Conservation (phyloP, 805 yeast species). For the Spathaspora girioi region DNA sequence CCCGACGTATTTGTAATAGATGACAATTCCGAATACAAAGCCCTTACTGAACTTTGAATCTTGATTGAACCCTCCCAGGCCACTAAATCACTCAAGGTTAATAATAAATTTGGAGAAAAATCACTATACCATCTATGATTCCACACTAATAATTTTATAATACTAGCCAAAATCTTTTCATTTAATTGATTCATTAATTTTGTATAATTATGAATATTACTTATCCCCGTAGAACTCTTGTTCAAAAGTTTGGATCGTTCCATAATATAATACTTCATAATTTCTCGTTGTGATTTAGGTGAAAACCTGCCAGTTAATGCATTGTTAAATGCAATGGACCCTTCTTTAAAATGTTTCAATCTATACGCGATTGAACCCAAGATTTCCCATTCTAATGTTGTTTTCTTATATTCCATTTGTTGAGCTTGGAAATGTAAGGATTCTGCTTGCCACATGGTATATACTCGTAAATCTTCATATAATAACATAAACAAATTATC, state of each 20-base stretch:
- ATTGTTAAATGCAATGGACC: conserved; percentile 74
- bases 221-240: conserved; percentile 18
- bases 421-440: conserved; percentile 85
- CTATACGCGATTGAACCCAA: conserved; percentile 84
- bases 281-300: conserved; percentile 70
- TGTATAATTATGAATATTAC: conserved; percentile 26
- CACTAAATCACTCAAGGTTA: conserved; percentile 56
- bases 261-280: conserved; percentile 60
- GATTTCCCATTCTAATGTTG: conserved; percentile 88
- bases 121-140: conserved; percentile 96
- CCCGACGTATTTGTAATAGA: conserved; percentile 11
- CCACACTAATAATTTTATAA: conserved; percentile 90
- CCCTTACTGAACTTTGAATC: conserved; percentile 67
- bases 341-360: conserved; percentile 82
- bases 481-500: conserved; percentile 66
- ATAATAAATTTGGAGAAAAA: conserved; percentile 68
- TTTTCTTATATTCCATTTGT: conserved; percentile 71
- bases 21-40: conserved; percentile 47
- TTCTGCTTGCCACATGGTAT: conserved; percentile 93
- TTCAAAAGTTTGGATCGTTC: conserved; percentile 41
- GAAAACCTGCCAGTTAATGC: conserved; percentile 76
- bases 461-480: conserved; percentile 73
- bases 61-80: conserved; percentile 77
- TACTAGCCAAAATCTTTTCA: conserved; percentile 58
- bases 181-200: conserved; percentile 44